Conservation (phyloP, 2,329 filamentous ascomycete species). For the Zymoseptoria brevis region DNA sequence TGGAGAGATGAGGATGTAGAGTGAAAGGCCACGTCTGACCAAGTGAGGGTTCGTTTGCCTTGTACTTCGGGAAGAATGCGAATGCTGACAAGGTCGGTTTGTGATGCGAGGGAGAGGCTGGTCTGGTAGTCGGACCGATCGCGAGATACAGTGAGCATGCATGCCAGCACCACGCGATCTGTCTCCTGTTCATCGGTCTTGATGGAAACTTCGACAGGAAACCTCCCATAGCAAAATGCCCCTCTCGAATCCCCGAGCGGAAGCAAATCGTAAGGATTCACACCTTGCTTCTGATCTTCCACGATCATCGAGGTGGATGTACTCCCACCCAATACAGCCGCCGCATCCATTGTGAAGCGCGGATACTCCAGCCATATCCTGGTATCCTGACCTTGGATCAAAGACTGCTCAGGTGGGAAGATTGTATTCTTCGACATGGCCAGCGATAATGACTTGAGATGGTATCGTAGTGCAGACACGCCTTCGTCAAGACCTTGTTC, state of each 20-base stretch:
- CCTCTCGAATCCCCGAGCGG: conserved; percentile 67
- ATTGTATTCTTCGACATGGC: conserved; percentile 78
- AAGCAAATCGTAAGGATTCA: conserved; percentile 55
- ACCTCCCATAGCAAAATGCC: conserved; percentile 70
- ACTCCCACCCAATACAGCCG: conserved; percentile 59
- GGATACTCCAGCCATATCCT: conserved; percentile 77
- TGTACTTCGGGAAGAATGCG: conserved; percentile 53
- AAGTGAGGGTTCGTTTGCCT: conserved; percentile 55
- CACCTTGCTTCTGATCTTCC: conserved; percentile 4
- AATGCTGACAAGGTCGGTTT: conserved; percentile 69
- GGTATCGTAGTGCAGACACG: conserved; percentile 10
- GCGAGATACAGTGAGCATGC: conserved; percentile 67
- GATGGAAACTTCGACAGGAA: conserved; percentile 65
- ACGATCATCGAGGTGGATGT: conserved; percentile 15
- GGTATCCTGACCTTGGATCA: conserved; percentile 73
- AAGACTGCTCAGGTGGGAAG: conserved; percentile 54
- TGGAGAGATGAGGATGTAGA: conserved; percentile 58
- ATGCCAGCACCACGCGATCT: conserved; percentile 62
- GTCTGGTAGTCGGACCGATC: conserved; percentile 61
- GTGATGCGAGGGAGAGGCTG: conserved; percentile 67
- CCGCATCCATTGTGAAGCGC: conserved; percentile 60
- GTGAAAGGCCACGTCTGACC: conserved; percentile 78
- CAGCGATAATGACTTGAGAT: conserved; percentile 62
- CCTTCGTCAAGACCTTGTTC: conserved; percentile 8
- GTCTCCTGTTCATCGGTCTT: conserved; percentile 64